Conservation (phyloP, 208 protist genomes). For the Naegleria lovaniensis region DNA sequence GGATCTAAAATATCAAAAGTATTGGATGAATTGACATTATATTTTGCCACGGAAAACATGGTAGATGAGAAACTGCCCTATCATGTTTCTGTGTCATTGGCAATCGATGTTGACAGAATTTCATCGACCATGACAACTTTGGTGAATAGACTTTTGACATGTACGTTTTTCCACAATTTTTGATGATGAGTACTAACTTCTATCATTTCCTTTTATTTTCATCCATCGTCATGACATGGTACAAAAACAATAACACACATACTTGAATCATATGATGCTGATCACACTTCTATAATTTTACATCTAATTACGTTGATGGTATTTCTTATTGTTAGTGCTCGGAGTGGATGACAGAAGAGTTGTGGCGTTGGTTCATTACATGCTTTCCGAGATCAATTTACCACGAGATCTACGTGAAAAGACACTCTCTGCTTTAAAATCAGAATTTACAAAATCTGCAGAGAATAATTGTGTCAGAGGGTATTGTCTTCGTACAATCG, state of each 20-base stretch:
- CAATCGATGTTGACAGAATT: not conserved
- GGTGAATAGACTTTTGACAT: not conserved
- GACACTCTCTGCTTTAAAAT: not conserved
- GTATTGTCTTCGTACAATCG: not conserved
- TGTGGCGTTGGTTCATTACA: not conserved
- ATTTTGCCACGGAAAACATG: constrained; percentile 1
- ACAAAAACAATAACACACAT: too few relatives aligned
- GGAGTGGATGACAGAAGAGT: not conserved
- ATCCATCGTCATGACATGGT: too few relatives aligned
- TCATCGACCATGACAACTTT: not conserved
- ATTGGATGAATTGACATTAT: not conserved
- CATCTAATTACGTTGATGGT: too few relatives aligned
- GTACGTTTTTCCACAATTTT: not conserved
- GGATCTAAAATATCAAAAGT: not conserved
- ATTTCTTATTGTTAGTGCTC: too few relatives aligned
- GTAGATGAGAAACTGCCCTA: not conserved
- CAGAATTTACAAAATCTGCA: not conserved
- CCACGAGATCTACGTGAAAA: not conserved
- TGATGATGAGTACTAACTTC: not conserved
- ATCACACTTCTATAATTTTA: too few relatives aligned
- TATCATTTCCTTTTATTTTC: too few relatives aligned
- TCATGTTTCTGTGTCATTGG: not conserved
- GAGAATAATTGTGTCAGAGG: not conserved
- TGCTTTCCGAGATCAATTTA: not conserved
- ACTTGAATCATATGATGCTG: too few relatives aligned